These are phyloP conservation scores for Ascoidea tarda DNA, from an alignment of 805 yeast genomes.

Conservation along the genomic window DNA sequence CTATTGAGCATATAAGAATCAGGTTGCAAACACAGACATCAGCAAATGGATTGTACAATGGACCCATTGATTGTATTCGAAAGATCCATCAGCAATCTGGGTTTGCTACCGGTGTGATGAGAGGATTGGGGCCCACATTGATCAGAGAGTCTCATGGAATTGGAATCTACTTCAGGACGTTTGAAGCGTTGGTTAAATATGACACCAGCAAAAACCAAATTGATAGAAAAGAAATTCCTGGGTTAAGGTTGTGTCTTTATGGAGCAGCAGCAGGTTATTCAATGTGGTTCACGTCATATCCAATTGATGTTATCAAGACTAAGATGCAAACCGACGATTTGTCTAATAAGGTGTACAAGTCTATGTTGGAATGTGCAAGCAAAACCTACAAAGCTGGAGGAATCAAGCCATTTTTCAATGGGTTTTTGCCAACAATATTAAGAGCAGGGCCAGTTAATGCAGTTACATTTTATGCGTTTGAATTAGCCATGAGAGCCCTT, in stretches of 20 bases:
- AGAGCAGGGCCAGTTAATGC: slow-evolving; percentile 99
- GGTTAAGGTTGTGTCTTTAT: slow-evolving; percentile 71
- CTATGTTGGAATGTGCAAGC: slow-evolving; percentile 42
- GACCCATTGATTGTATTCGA: slow-evolving; percentile 61
- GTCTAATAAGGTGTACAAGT: slow-evolving; percentile 41
- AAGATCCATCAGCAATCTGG: slow-evolving; percentile 45
- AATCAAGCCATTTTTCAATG: slow-evolving; percentile 68
- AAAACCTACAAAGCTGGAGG: slow-evolving; percentile 48
- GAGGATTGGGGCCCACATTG: slow-evolving; percentile 75
- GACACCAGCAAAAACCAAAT: slow-evolving; percentile 36
- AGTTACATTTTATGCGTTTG: slow-evolving; percentile 90
- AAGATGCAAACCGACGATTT: slow-evolving; percentile 68
- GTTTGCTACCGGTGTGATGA: slow-evolving; percentile 41
- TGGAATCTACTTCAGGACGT: slow-evolving; percentile 80
- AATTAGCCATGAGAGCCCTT: slow-evolving; percentile 57
- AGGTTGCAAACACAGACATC: slow-evolving; percentile 79
- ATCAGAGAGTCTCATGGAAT: slow-evolving; percentile 78
- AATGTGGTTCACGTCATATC: slow-evolving; percentile 76
- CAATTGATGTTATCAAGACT: slow-evolving; percentile 85
- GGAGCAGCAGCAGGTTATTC: slow-evolving; percentile 90
- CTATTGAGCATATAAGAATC: slow-evolving; percentile 91
- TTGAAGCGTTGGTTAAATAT: slow-evolving; percentile 71
- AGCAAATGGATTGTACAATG: slow-evolving; percentile 35
- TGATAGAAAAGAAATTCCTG: slow-evolving; percentile 63
- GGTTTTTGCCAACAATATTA: slow-evolving; percentile 81